Base-by-base conservation (phyloP, 2,329 filamentous ascomycete genomes). In the Colletotrichum euphorbiae region DNA sequence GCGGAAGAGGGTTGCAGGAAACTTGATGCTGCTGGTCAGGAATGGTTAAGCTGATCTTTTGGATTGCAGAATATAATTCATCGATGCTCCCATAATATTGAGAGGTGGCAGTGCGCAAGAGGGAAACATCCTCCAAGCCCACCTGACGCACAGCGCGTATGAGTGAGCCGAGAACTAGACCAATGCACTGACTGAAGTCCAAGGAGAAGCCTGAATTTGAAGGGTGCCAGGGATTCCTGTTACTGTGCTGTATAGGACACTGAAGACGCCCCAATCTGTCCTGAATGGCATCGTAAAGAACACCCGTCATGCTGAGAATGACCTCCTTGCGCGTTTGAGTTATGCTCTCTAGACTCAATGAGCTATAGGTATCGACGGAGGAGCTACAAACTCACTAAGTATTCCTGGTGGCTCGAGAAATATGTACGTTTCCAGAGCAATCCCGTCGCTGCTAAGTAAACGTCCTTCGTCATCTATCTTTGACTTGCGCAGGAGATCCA, bases 11-110 rank as follows among this genome's bases (percentile, higher is more conserved):
- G 15, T 51, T 31, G n/a, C 48, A 51, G 2, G 4, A 11, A 31
- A n/a, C 7, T 8, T 51, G 48, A 9, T 28, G 31, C 2, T 9
- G 3, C 1, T 36, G 9, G 8, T 55, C 21, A 17, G 17, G 11
- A 11, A 7, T 13, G 1, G 12, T 17, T n/a, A n/a, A 13, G 2
- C 8, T 1, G 1, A 38, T 28, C 0, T 2, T 21, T 15, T 4
- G 0, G 12, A 62, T 40, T 12, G 6, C 7, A 5, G 40, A 48
- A 1, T 1, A 24, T 3, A 62, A 13, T 11, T 56, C 2, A 13
- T 48, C n/a, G 19, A 56, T 17, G 19, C 51, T 62, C 6, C 21
- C 51, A 6, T 9, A 9, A 8, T 40, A 42, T 1, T 19, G 15
- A 8, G 42, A 31, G 17, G 60, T 19, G 1, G 17, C 19, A 4